A percentile compares a stretch with the other conserved stretches of the same genome.
Conservation (phyloP, 2,329 filamentous ascomycete species). For the Aaosphaeria pasadenensis region DNA sequence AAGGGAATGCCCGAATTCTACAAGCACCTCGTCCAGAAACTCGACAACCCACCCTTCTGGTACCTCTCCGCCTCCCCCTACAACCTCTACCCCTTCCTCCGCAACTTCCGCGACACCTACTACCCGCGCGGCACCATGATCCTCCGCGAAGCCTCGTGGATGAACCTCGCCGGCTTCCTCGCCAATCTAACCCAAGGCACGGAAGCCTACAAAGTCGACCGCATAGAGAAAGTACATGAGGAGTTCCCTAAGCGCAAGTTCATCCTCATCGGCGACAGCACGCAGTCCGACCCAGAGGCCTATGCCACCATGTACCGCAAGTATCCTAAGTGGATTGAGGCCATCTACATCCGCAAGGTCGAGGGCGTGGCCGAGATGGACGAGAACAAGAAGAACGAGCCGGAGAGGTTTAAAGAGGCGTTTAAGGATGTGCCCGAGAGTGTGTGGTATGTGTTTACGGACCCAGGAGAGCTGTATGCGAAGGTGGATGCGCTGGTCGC, state of each 20-base stretch:
- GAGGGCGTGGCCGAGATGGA: slow-evolving; percentile 71
- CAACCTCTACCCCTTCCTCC: slow-evolving; percentile 87
- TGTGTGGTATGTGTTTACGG: slow-evolving; percentile 79
- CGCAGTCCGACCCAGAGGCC: slow-evolving; percentile 85
- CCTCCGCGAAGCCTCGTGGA: slow-evolving; percentile 81
- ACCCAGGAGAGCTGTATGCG: slow-evolving; percentile 62
- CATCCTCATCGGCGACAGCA: slow-evolving; percentile 85
- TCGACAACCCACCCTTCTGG: slow-evolving; percentile 72
- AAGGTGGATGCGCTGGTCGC: slow-evolving; percentile 29
- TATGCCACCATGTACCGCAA: slow-evolving; percentile 75
- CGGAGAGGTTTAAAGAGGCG: slow-evolving; percentile 74
- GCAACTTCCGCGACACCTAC: slow-evolving; percentile 65
- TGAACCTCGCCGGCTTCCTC: slow-evolving; percentile 76
- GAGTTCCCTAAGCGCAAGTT: slow-evolving; percentile 80
- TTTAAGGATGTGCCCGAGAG: slow-evolving; percentile 70
- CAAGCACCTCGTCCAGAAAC: slow-evolving; percentile 55
- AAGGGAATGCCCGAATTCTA: slow-evolving; percentile 85
- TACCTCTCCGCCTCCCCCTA: slow-evolving; percentile 94
- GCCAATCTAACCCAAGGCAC: slow-evolving; percentile 77
- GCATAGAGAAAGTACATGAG: slow-evolving; percentile 71
- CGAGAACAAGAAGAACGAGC: slow-evolving; percentile 65
- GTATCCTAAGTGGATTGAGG: slow-evolving; percentile 72
- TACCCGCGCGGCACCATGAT: slow-evolving; percentile 80
- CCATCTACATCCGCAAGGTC: slow-evolving; percentile 84
- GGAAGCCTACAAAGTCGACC: slow-evolving; percentile 79